Base-by-base conservation (phyloP, 768 basidiomycete genomes). In the Pleurotus eryngii region DNA sequence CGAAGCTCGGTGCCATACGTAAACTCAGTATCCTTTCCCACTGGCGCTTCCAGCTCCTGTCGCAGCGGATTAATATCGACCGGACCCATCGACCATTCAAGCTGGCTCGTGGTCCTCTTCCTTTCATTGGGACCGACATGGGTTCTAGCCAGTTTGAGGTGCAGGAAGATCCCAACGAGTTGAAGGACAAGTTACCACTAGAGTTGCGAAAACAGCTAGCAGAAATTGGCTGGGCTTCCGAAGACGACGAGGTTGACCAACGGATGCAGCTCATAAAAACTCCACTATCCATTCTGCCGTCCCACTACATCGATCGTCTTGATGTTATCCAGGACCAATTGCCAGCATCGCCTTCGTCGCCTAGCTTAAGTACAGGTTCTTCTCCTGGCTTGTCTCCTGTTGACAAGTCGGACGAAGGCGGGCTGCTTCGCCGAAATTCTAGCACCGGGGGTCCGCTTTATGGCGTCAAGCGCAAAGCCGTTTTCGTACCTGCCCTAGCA, bases 221-320 rank as follows among this genome's bases (percentile, higher is more conserved):
- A 1, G 87, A 91, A 57, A 84, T 92, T 49, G 89, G 89, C 12
- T 92, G 89, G 88, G 79, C 77, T 4, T 78, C 86, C 39, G 85
- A 88, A 27, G 79, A 83, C 55, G 73, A 71, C 2, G 68, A 78
- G 8, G 72, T 78, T 7, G 83, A 89, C 63, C 80, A 81, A 53
- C 77, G 81, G 57, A 73, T 77, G 24, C 80, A 84, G 62, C 78
- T 83, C 78, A 76, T 83, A 58, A 75, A 73, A 64, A 86, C 83
- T 3, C 89, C 89, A 1, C 77, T 91, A 60, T 84, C 87, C 3
- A 73, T 89, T 14, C 69, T 90, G 0, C 84, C 89, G 0, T 74
- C 73, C 1, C 70, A 76, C 37, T 81, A 86, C 57, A 60, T 88
- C 4, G 85, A 85, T 63, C 78, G 75, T 7, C 59, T 84, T 49